These are phyloP conservation scores for Rhododendron ovatum DNA, from an alignment of 148 eudicot genomes.

Conservation along the genomic window DNA sequence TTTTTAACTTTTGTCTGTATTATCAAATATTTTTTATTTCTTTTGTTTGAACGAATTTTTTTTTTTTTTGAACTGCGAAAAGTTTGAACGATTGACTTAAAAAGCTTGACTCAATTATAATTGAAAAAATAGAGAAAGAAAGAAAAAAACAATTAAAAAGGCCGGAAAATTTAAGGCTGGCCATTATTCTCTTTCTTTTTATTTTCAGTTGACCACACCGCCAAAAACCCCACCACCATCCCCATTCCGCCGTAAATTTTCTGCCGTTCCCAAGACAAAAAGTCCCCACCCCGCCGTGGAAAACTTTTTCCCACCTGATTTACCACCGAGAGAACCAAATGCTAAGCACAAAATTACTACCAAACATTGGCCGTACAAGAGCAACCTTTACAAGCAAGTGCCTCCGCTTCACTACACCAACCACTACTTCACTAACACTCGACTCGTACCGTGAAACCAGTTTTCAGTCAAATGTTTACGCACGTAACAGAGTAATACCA, in stretches of 20 bases:
- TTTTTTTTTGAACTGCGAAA: too few species aligned
- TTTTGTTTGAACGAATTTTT: too few species aligned
- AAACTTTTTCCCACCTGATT: not conserved
- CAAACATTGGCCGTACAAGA: slow-evolving; percentile 9
- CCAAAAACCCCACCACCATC: too few species aligned
- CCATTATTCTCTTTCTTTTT: too few species aligned
- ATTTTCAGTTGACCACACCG: too few species aligned
- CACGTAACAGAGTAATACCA: slow-evolving; percentile 36
- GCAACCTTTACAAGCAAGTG: slow-evolving; percentile 5
- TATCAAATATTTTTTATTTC: too few species aligned
- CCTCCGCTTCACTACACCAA: not conserved
- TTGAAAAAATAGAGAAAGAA: too few species aligned
- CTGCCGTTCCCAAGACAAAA: not conserved
- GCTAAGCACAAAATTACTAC: slow-evolving; percentile 8
- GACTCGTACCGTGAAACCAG: slow-evolving; percentile 31
- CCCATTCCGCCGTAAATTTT: not conserved
- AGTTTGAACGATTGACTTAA: too few species aligned
- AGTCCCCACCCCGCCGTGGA: not conserved
- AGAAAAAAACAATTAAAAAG: too few species aligned
- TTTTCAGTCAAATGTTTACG: slow-evolving; percentile 25
- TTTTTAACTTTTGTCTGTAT: too few species aligned
- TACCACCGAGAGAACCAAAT: slow-evolving; percentile 7
- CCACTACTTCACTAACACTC: slow-evolving; percentile 15
- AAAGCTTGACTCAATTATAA: too few species aligned
- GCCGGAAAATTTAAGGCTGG: too few species aligned